Base-by-base conservation (phyloP, 2,329 filamentous ascomycete species). In the Fusarium denticulatum region DNA sequence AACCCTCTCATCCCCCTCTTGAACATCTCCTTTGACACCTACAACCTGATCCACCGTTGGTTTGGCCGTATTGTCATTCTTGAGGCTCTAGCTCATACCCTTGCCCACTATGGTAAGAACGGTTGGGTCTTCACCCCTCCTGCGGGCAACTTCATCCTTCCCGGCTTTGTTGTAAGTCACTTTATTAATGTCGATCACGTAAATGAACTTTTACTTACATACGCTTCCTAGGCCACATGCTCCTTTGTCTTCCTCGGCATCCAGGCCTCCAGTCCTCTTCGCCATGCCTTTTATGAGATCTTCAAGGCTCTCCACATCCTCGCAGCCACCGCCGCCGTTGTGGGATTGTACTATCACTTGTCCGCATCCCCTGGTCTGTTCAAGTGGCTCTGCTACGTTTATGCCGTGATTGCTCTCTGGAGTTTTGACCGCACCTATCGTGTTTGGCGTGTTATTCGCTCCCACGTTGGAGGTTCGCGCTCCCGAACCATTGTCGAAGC, bases 1-100 rank as follows among this genome's bases (percentile, higher is more conserved):
- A 95, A 95, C 82, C 92, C 92, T 28, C 85, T 96, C 73, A 94
- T 95, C 79, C 86, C 86, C 69, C 85, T 93, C 73, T 86, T 94
- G 60, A 90, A 90, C 69, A 90, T 95, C 72, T 93, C 92, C 8
- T 96, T 95, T 81, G 93, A 96, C 81, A 94, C 92, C 2, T 95
- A 93, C 86, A 96, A 95, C 83, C 83, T 96, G 69, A 86, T 95
- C 65, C 93, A 96, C 82, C 89, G 93, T 70, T 95, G 93, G 93
- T 88, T 94, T 71, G 93, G 93, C 76, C 90, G 93, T 43, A 93
- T 95, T 67, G 92, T 93, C 32, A 87, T 92, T 24, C 82, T 94
- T 20, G 92, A 96, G 80, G 86, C 90, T 15, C 75, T 95, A 45
- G 85, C 88, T 36, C 93, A 95, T 82, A 90, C 89, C 3, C 78